Percentiles rank a stretch among this genome's conserved stretches.
Conservation (phyloP, 768 basidiomycete species). For the Symmetrospora coprosmae region DNA sequence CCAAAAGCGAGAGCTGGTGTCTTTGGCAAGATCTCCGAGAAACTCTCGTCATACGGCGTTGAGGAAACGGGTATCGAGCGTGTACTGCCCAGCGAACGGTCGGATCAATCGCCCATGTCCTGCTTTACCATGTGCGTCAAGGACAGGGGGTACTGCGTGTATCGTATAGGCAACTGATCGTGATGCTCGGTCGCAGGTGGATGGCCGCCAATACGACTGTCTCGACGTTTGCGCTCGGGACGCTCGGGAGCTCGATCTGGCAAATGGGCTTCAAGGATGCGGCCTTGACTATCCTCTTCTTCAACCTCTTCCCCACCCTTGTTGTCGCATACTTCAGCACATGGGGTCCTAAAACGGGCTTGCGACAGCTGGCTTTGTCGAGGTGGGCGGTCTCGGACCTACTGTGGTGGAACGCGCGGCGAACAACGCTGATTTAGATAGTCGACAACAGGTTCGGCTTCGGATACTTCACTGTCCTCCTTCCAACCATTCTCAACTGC, state of each 20-base stretch:
- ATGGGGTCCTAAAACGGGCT: conserved; percentile 7
- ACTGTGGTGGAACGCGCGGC: conserved; percentile 32
- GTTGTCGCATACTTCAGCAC: conserved; percentile 2
- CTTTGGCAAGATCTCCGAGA: background rate
- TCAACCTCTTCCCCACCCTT: conserved; percentile 37
- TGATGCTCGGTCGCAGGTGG: background rate
- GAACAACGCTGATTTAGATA: background rate
- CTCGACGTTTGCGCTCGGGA: conserved; percentile 5
- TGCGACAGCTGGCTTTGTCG: conserved; percentile 10
- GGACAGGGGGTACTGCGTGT: conserved; percentile 1
- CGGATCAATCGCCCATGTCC: background rate
- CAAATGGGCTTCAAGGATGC: conserved; percentile 39
- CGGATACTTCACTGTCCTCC: conserved; percentile 31
- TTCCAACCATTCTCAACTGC: conserved; percentile 40
- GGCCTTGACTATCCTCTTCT: conserved; percentile 40
- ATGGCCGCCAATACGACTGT: background rate
- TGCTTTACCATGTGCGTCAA: background rate
- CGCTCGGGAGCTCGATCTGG: conserved; percentile 2
- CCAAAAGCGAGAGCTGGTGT: too few relatives aligned
- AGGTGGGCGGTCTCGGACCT: conserved; percentile 26
- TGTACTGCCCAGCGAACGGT: conserved; percentile 5
- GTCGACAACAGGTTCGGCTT: conserved; percentile 36
- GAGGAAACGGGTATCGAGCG: conserved; percentile 21
- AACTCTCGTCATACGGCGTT: conserved; percentile 17
- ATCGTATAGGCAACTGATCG: background rate